phyloP scores from a whole-genome alignment of 345 rosid genomes.

The Eucalyptus tenuipes region DNA sequence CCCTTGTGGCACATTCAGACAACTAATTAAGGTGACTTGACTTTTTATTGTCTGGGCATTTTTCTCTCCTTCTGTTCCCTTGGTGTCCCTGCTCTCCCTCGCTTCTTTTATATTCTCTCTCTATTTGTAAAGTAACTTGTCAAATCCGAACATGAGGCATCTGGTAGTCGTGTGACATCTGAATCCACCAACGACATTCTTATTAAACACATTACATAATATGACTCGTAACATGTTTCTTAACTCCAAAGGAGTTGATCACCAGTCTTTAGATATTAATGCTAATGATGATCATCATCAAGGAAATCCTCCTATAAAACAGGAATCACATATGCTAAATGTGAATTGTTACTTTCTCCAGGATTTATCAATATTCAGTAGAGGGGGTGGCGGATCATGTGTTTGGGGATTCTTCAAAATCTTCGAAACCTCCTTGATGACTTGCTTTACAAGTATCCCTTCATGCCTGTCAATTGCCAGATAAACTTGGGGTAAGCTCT shows the following conservation, averaged over 20 bases:
- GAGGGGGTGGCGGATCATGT: neutral
- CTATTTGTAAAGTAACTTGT: neutral
- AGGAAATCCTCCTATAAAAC: neutral
- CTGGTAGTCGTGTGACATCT: neutral
- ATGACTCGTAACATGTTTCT: neutral
- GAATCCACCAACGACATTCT: neutral
- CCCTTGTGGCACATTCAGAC: neutral
- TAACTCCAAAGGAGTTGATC: neutral
- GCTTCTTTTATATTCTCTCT: neutral
- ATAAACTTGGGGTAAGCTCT: neutral
- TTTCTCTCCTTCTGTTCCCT: neutral
- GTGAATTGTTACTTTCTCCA: neutral
- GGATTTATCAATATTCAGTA: neutral
- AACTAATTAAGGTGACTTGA: neutral
- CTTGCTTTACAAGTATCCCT: neutral
- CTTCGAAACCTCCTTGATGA: neutral
- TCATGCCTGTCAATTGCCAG: neutral
- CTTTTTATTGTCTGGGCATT: neutral
- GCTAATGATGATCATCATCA: neutral
- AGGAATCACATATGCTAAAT: neutral
- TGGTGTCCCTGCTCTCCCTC: neutral
- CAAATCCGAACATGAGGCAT: neutral
- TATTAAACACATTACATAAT: neutral
- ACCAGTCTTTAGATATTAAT: neutral
- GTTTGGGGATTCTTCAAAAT: neutral